phyloP scores from a whole-genome alignment of 306 rosid species.

The Castanopsis chinensis region DNA sequence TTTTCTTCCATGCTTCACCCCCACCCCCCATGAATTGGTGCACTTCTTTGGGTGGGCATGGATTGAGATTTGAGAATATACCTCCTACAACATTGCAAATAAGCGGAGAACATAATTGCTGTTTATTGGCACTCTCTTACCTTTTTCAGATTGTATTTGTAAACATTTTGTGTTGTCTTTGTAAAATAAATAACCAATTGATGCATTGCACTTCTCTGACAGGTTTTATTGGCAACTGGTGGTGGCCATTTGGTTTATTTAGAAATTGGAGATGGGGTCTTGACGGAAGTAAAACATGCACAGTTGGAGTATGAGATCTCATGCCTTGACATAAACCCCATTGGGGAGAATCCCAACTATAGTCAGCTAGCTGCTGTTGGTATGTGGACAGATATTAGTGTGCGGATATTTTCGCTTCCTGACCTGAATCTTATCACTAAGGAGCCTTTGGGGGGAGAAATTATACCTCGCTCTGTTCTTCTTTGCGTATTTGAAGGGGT shows the following conservation, averaged over 20 bases:
- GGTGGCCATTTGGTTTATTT: slow-evolving; percentile 87
- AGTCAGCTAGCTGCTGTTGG: slow-evolving; percentile 97
- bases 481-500: slow-evolving; percentile 99
- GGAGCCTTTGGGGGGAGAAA: slow-evolving; percentile 96
- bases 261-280: slow-evolving; percentile 79
- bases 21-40: not conserved
- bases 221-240: slow-evolving; percentile 98
- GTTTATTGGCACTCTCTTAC: not conserved
- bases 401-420: slow-evolving; percentile 82
- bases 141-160: not conserved
- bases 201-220: slow-evolving; percentile 30
- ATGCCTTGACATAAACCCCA: slow-evolving; percentile 95
- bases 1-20: too few species aligned
- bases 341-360: slow-evolving; percentile 71
- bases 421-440: slow-evolving; percentile 82
- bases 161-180: not conserved
- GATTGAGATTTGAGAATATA: not conserved
- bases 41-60: not conserved
- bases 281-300: slow-evolving; percentile 57
- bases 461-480: slow-evolving; percentile 97
- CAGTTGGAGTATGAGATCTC: slow-evolving; percentile 91
- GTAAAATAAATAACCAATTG: not conserved
- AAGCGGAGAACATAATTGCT: not conserved
- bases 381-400: slow-evolving; percentile 99
- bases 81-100: not conserved